Evolutionary conservation across 148 eudicot genomes (phyloP), one percentile per base, ranked within the genome.

Genomic region (Rhododendron williamsianum): DNA sequence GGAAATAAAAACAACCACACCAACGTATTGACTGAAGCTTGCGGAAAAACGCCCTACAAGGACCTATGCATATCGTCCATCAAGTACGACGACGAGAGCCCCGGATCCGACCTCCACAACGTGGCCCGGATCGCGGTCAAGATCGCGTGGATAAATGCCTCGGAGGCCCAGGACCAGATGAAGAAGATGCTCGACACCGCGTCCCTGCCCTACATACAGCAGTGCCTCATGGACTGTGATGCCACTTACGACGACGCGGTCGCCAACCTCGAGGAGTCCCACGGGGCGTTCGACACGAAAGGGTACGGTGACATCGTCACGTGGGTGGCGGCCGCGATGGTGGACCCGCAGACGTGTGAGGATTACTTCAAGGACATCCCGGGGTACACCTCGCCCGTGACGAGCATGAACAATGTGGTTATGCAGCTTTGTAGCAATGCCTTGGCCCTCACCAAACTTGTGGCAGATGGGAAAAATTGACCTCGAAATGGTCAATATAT

Each of bases 281-380:
- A 18, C 35, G 15, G 12, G 23, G 65, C 43, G 1, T 80, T 80
- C 11, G 82, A 49, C 30, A 27, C 41, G 3, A 27, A 49, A 48
- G 82, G 60, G 8, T 80, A 80, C 41, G 4, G 16, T 1, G 18
- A 78, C 35, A n/a, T 78, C n/a, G 0, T 45, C 19, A n/a, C 35
- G 35, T 48, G 56, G 35, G 58, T 78, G 81, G 56, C 81, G 16
- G 81, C 56, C 0, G 56, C 81, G 0, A 48, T 48, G 58, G 56
- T 78, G 35, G 81, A 78, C 51, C 56, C 81, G 9, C 54, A 78
- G 56, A 45, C 56, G 9, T 78, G 81, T 13, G 81, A 48, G 81
- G 36, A 46, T 46, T n/a, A n/a, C 16, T 78, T 46, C 56, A 78
- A 78, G 35, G 56, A 78, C 3, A 10, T 9, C 6, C 35, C 58